phyloP scores from a whole-genome alignment of 116 monocot species.

The Zostera marina region DNA sequence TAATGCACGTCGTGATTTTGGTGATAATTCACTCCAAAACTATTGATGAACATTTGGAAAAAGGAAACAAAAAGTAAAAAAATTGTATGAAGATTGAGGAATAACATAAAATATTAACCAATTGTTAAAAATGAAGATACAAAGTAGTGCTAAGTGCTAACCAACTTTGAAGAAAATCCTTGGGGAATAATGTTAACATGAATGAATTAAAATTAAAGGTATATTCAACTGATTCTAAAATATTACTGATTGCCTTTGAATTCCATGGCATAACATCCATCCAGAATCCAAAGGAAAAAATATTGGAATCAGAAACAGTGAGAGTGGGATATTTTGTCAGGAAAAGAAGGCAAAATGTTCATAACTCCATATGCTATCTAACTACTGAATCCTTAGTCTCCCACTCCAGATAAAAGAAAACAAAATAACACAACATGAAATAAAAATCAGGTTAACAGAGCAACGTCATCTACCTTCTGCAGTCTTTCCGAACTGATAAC shows the following conservation, averaged over 20 bases:
- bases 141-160: neutral
- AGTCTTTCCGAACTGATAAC: conserved; percentile 60
- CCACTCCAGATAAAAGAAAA: too few species aligned
- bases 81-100: neutral
- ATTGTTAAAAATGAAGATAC: neutral
- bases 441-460: neutral
- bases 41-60: conserved; percentile 8
- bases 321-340: too few species aligned
- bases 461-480: conserved; percentile 47
- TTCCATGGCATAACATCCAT: neutral
- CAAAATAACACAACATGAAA: neutral
- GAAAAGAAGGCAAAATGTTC: neutral
- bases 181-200: too few species aligned
- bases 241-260: too few species aligned
- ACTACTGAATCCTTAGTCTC: too few species aligned
- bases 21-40: conserved; percentile 82
- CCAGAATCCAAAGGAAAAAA: neutral
- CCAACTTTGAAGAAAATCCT: neutral
- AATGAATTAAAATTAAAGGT: neutral
- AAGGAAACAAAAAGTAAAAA: conserved; percentile 3
- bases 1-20: conserved; percentile 39
- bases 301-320: neutral
- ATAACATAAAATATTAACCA: neutral
- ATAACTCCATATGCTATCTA: neutral
- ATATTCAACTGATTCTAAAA: too few species aligned